Percentiles rank a stretch among this genome's conserved stretches.
Evolutionary conservation across 805 yeast species (phyloP).

Genomic region (Saccharomycopsis vini): DNA sequence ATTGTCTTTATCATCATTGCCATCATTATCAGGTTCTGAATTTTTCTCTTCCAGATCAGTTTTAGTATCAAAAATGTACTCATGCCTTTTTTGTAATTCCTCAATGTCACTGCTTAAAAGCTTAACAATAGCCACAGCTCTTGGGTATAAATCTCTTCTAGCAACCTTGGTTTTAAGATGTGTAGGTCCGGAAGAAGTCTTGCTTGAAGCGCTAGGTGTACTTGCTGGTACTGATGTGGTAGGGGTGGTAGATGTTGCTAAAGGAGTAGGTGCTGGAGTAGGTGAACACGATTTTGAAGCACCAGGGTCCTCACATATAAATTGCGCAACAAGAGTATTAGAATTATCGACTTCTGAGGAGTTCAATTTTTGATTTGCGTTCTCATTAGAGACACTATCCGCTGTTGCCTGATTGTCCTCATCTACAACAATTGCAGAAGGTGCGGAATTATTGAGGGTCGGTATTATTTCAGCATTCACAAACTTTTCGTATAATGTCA

Average conservation of each 20-base stretch:
- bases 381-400: not conserved
- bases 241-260: not conserved
- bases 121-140: conserved; percentile 21
- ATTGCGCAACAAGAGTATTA: too few species aligned
- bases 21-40: not conserved
- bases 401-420: not conserved
- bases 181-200: not conserved
- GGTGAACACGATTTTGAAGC: not conserved
- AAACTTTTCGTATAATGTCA: conserved; percentile 34
- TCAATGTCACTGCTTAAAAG: conserved; percentile 14
- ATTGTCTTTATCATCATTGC: not conserved
- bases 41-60: too few species aligned
- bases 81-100: conserved; percentile 13
- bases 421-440: not conserved
- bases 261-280: not conserved
- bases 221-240: not conserved
- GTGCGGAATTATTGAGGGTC: not conserved
- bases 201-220: not conserved
- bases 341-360: too few species aligned
- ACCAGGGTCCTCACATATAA: too few species aligned
- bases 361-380: too few species aligned
- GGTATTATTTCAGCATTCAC: not conserved
- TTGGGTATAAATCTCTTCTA: conserved; percentile 37
- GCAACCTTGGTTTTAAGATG: conserved; percentile 36
- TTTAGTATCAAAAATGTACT: conserved; percentile 12